Conservation (phyloP, 164 flowering plant genomes). For the Berberis thunbergii region DNA sequence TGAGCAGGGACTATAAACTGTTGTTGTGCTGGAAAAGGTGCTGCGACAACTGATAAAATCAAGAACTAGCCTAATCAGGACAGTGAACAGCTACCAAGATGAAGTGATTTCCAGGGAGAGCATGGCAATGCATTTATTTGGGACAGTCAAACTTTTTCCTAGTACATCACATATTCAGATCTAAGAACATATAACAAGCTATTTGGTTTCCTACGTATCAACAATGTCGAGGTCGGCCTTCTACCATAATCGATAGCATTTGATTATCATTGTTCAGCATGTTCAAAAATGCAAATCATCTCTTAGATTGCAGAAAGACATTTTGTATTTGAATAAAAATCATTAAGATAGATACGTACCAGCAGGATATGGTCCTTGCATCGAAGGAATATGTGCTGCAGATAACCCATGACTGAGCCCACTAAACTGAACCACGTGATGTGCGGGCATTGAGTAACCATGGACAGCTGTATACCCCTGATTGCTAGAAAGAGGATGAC, state of each 20-base stretch:
- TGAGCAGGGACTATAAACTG: slow-evolving; percentile 75
- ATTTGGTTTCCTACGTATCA: background rate
- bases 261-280: no score
- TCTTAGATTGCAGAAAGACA: background rate
- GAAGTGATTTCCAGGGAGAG: background rate
- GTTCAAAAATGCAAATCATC: background rate
- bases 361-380: slow-evolving; percentile 69
- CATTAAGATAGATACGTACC: slow-evolving; percentile 27
- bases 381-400: slow-evolving; percentile 53
- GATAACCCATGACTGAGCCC: slow-evolving; percentile 63
- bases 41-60: slow-evolving; percentile 44
- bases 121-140: no score
- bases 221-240: background rate
- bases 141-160: no score
- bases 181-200: background rate
- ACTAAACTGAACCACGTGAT: slow-evolving; percentile 68
- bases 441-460: slow-evolving; percentile 79
- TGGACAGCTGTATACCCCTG: slow-evolving; percentile 63
- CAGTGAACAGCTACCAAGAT: background rate
- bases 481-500: slow-evolving; percentile 57
- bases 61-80: slow-evolving; percentile 14
- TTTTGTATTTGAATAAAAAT: background rate
- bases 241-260: no score
- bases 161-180: background rate
- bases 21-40: slow-evolving; percentile 65